These are phyloP conservation scores for Scheffersomyces lignosus DNA, from an alignment of 805 yeast genomes.

Conservation along the genomic window DNA sequence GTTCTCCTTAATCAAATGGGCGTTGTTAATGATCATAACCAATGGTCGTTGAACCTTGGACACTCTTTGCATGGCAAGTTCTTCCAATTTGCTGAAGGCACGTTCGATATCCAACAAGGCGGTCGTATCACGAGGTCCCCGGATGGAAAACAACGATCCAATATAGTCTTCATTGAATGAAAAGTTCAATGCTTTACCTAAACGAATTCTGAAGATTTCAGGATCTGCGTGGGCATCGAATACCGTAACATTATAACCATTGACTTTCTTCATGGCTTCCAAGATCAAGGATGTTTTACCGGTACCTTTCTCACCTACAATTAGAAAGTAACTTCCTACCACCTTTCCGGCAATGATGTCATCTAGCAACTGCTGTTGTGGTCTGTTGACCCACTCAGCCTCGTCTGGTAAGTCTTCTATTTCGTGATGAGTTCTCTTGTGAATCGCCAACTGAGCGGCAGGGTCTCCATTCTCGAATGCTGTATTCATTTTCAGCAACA, in stretches of 20 bases:
- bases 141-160: constrained; percentile 74
- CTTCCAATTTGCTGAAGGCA: constrained; percentile 74
- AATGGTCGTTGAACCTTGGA: constrained; percentile 51
- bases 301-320: constrained; percentile 85
- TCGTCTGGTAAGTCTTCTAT: constrained; percentile 12
- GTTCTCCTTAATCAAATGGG: constrained; percentile 74
- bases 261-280: constrained; percentile 65
- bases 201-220: constrained; percentile 72
- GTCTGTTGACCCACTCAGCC: constrained; percentile 63
- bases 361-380: constrained; percentile 65
- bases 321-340: constrained; percentile 65
- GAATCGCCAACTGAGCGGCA: constrained; percentile 59
- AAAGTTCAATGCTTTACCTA: constrained; percentile 74
- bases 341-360: constrained; percentile 64
- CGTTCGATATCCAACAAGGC: constrained; percentile 80
- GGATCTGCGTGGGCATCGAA: constrained; percentile 86
- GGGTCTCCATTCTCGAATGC: constrained; percentile 73
- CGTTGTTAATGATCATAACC: constrained; percentile 67
- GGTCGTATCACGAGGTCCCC: constrained; percentile 85
- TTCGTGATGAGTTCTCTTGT: constrained; percentile 40
- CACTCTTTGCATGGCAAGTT: constrained; percentile 58
- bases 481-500: constrained; percentile 58
- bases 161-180: constrained; percentile 79
- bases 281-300: constrained; percentile 77
- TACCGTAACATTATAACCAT: constrained; percentile 64